Evolutionary conservation across 2,329 filamentous ascomycete genomes (phyloP).

Genomic region (Fonsecaea monophora): DNA sequence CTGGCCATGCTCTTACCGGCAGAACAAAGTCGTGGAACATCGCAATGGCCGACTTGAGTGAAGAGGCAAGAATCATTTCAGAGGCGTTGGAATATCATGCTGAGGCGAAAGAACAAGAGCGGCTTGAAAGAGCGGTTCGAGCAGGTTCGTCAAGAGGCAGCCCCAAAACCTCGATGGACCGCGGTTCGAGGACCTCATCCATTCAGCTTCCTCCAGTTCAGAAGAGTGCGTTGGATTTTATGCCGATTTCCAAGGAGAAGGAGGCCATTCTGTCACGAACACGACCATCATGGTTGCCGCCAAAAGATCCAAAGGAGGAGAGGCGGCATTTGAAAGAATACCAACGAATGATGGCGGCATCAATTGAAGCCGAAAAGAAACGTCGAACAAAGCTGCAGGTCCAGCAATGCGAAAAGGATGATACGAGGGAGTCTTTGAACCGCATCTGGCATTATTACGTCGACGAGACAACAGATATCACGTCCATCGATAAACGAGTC

Average conservation of each 20-base stretch:
- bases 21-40: slow-evolving; percentile 66
- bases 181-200: slow-evolving; percentile 53
- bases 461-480: slow-evolving; percentile 64
- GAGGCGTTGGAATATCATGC: slow-evolving; percentile 66
- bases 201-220: slow-evolving; percentile 66
- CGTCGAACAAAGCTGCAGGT: slow-evolving; percentile 57
- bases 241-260: slow-evolving; percentile 71
- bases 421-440: slow-evolving; percentile 60
- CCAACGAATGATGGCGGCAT: slow-evolving; percentile 69
- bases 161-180: slow-evolving; percentile 47
- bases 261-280: slow-evolving; percentile 69
- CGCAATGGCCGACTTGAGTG: slow-evolving; percentile 63
- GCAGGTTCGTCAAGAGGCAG: slow-evolving; percentile 27
- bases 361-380: slow-evolving; percentile 65
- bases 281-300: slow-evolving; percentile 71
- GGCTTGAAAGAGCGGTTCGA: slow-evolving; percentile 14
- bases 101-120: slow-evolving; percentile 48
- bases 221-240: slow-evolving; percentile 68
- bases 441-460: slow-evolving; percentile 69
- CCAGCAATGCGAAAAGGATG: slow-evolving; percentile 57
- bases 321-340: slow-evolving; percentile 80
- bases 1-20: slow-evolving; percentile 41
- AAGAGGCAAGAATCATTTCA: slow-evolving; percentile 66
- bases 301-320: slow-evolving; percentile 84
- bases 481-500: slow-evolving; percentile 61